These are phyloP conservation scores for Corymbia citriodora DNA, from an alignment of 441 rosid genomes.

Conservation along the genomic window DNA sequence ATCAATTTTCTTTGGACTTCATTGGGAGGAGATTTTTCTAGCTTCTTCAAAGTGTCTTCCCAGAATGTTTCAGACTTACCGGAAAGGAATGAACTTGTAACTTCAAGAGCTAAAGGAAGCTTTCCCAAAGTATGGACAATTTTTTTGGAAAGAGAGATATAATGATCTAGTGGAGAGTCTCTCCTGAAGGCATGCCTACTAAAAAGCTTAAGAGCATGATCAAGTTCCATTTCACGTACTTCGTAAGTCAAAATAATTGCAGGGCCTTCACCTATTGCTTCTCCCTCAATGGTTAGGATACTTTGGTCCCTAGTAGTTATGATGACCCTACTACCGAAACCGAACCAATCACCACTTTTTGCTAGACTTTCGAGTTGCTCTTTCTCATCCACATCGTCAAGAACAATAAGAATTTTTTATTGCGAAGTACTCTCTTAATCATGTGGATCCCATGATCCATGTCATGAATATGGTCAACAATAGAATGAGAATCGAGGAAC, in stretches of 20 bases:
- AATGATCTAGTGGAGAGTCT: background rate
- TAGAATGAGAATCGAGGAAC: rapidly evolving
- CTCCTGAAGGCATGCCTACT: background rate
- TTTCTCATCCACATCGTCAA: background rate
- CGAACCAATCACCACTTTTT: background rate
- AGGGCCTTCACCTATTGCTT: rapidly evolving
- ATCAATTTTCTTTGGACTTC: background rate
- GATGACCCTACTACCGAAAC: background rate
- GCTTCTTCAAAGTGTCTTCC: background rate
- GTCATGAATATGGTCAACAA: rapidly evolving
- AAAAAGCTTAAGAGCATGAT: background rate
- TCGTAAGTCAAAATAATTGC: background rate
- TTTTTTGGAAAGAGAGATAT: background rate
- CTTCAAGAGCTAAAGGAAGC: background rate
- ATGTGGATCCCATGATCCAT: background rate
- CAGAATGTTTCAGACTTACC: background rate
- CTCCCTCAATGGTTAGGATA: background rate
- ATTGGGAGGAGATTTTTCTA: rapidly evolving
- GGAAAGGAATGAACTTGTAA: background rate
- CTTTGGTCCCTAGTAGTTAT: background rate
- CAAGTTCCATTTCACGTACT: background rate
- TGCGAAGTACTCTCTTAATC: rapidly evolving
- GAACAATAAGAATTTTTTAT: background rate
- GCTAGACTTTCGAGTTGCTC: background rate
- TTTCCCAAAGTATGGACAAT: background rate